Evolutionary conservation across 805 yeast genomes (phyloP).

Genomic region (Yarrowia osloensis): DNA sequence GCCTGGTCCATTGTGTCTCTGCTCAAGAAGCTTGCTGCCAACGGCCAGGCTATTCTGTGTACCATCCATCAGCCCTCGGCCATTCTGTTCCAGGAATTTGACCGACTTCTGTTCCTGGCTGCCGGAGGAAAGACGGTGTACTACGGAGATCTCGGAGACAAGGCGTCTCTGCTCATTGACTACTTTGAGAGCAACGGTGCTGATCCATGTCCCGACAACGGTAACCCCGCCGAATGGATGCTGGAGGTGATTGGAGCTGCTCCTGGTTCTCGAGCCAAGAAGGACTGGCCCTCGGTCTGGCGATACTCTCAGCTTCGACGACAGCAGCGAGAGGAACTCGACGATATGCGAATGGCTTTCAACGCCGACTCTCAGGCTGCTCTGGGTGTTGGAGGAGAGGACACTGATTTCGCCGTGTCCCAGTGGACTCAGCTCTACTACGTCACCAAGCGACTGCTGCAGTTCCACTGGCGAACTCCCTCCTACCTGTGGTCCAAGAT

Average conservation of each 20-base stretch:
- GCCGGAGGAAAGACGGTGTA: slow-evolving; percentile 74
- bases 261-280: slow-evolving; percentile 42
- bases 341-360: slow-evolving; percentile 62
- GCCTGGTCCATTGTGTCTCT: slow-evolving; percentile 67
- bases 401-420: slow-evolving; percentile 50
- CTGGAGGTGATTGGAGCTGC: slow-evolving; percentile 55
- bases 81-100: slow-evolving; percentile 72
- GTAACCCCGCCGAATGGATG: slow-evolving; percentile 93
- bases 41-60: slow-evolving; percentile 63
- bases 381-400: slow-evolving; percentile 40
- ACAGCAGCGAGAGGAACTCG: slow-evolving; percentile 57
- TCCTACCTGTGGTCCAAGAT: slow-evolving; percentile 59
- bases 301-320: slow-evolving; percentile 61
- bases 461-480: slow-evolving; percentile 69
- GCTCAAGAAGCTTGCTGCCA: slow-evolving; percentile 59
- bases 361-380: slow-evolving; percentile 44
- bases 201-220: slow-evolving; percentile 62
- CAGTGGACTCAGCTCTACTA: slow-evolving; percentile 46
- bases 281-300: slow-evolving; percentile 67
- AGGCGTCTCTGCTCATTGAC: slow-evolving; percentile 57
- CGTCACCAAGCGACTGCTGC: slow-evolving; percentile 55
- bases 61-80: slow-evolving; percentile 90
- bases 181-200: slow-evolving; percentile 71
- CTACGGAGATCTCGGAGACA: slow-evolving; percentile 70
- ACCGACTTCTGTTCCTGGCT: slow-evolving; percentile 68